Percentiles rank a stretch among this genome's conserved stretches.
Evolutionary conservation across 768 basidiomycete species (phyloP).

Genomic region (Boletus pseudopeckii): DNA sequence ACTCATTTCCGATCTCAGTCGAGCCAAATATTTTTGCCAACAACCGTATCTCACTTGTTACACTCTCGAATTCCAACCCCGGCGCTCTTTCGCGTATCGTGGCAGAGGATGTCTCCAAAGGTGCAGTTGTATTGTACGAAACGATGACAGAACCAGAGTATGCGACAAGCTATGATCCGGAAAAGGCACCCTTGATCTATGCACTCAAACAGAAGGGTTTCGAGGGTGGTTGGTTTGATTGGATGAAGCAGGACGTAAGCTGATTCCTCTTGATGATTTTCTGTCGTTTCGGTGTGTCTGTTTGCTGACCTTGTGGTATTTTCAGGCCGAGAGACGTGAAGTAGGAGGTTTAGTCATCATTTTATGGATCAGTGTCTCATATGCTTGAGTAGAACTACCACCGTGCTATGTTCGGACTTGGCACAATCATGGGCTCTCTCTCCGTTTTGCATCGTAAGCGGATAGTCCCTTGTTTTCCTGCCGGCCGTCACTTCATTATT

Average conservation of each 20-base stretch:
- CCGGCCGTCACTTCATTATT: background rate
- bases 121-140: slow-evolving; percentile 21
- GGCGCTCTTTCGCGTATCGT: slow-evolving; percentile 9
- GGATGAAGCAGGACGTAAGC: slow-evolving; percentile 23
- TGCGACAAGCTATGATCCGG: slow-evolving; percentile 21
- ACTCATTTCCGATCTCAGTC: slow-evolving; percentile 13
- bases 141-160: slow-evolving; percentile 24
- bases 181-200: slow-evolving; percentile 21
- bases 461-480: background rate
- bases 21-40: slow-evolving; percentile 29
- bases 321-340: slow-evolving; percentile 14
- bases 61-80: slow-evolving; percentile 12
- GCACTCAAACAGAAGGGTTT: slow-evolving; percentile 16
- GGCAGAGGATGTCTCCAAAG: slow-evolving; percentile 10
- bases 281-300: background rate
- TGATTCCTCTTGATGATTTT: background rate
- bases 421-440: slow-evolving; percentile 21
- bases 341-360: background rate
- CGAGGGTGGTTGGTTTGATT: slow-evolving; percentile 20
- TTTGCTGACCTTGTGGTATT: background rate
- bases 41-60: slow-evolving; percentile 33
- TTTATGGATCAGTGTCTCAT: background rate
- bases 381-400: slow-evolving; percentile 17
- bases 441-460: slow-evolving; percentile 24
- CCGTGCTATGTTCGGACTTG: slow-evolving; percentile 22